A percentile compares a stretch with the other conserved stretches of the same genome.
Evolutionary conservation across 495 filamentous ascomycete species (phyloP).

Genomic region (Recurvomyces mirabilis): DNA sequence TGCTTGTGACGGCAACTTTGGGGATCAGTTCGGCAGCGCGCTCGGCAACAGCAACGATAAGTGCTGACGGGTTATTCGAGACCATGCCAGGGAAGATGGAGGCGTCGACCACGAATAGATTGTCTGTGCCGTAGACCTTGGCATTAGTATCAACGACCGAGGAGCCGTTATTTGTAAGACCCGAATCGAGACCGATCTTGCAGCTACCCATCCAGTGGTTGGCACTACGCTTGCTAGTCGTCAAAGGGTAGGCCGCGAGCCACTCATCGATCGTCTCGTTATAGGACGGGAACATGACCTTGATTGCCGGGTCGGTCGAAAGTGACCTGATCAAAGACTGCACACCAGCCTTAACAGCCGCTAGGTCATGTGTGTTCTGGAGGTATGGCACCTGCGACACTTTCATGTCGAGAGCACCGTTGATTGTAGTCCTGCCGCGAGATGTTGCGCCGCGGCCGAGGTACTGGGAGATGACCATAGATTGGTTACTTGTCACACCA

Average conservation of each 20-base stretch:
- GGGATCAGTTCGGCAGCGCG: constrained; percentile 45
- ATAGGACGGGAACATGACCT: constrained; percentile 40
- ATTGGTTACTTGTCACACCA: constrained; percentile 30
- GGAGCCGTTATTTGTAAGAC: constrained; percentile 45
- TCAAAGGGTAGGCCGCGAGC: constrained; percentile 42
- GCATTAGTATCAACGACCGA: constrained; percentile 60
- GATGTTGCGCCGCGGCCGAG: constrained; percentile 52
- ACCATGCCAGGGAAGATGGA: constrained; percentile 52
- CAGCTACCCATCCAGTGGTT: constrained; percentile 61
- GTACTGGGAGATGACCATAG: constrained; percentile 55
- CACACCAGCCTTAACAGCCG: constrained; percentile 41
- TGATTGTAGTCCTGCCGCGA: constrained; percentile 53
- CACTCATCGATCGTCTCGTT: constrained; percentile 43
- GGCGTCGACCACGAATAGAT: constrained; percentile 54
- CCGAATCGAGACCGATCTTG: constrained; percentile 59
- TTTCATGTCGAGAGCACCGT: constrained; percentile 41
- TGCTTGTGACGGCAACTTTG: constrained; percentile 14
- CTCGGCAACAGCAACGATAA: constrained; percentile 50
- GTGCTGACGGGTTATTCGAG: constrained; percentile 48
- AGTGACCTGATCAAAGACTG: constrained; percentile 48
- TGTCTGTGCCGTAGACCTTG: constrained; percentile 60
- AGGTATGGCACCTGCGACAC: constrained; percentile 46
- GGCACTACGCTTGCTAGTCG: constrained; percentile 38
- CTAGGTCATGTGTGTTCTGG: constrained; percentile 40
- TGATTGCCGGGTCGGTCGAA: constrained; percentile 41